These are phyloP conservation scores for Cicer yamashitae DNA, from an alignment of 306 rosid genomes.

Conservation along the genomic window DNA sequence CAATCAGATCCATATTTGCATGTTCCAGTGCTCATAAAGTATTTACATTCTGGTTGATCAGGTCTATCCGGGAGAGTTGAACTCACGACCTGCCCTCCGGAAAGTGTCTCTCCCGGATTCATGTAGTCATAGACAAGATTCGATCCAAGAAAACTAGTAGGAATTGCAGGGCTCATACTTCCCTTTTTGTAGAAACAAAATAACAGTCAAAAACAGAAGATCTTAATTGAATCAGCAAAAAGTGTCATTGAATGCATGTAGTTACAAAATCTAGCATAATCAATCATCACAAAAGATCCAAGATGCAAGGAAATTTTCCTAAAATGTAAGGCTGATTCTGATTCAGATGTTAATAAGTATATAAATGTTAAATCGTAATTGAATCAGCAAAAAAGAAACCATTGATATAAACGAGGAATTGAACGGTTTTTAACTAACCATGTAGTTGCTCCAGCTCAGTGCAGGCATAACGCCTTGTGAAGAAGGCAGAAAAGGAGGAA, in stretches of 20 bases:
- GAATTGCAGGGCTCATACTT: slow-evolving; percentile 61
- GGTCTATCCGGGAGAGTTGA: slow-evolving; percentile 77
- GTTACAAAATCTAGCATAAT: slow-evolving; percentile 3
- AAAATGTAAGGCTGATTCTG: slow-evolving; percentile 13
- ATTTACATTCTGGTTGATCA: slow-evolving; percentile 87
- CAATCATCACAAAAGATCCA: not conserved
- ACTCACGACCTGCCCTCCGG: slow-evolving; percentile 62
- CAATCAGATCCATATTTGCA: slow-evolving; percentile 93
- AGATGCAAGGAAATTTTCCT: slow-evolving; percentile 31
- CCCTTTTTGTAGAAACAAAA: slow-evolving; percentile 60
- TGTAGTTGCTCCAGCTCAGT: slow-evolving; percentile 80
- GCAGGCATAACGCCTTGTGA: slow-evolving; percentile 73
- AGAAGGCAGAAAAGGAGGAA: slow-evolving; percentile 72
- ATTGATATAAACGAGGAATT: not conserved
- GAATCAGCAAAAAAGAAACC: not conserved
- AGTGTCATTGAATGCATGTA: not conserved
- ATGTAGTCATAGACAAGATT: slow-evolving; percentile 59
- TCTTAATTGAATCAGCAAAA: slow-evolving; percentile 19
- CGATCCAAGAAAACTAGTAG: slow-evolving; percentile 63
- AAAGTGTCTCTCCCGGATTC: slow-evolving; percentile 61
- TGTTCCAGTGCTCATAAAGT: slow-evolving; percentile 81
- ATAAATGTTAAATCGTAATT: not conserved
- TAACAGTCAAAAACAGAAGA: slow-evolving; percentile 25
- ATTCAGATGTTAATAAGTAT: slow-evolving; percentile 16
- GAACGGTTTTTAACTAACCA: slow-evolving; percentile 62